These are phyloP conservation scores for Leishmania braziliensis DNA, from an alignment of 208 protist species.

Conservation along the genomic window DNA sequence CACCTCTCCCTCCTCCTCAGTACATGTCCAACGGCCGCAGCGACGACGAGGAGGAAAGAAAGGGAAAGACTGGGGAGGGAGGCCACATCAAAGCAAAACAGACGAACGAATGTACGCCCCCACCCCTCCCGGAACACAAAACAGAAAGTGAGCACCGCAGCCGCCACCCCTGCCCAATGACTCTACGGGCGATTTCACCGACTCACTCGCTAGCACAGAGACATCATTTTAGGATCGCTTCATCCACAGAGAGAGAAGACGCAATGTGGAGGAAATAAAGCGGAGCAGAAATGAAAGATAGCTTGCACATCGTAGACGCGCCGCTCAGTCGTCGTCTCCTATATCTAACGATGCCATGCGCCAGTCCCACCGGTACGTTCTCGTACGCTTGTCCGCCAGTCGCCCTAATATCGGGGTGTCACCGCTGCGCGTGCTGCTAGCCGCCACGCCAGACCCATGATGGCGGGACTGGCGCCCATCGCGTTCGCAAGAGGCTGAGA, in stretches of 20 bases:
- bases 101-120: background rate
- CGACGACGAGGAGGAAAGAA: background rate
- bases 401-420: slow-evolving; percentile 33
- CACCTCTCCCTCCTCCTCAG: background rate
- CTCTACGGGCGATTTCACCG: background rate
- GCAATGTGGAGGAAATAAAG: background rate
- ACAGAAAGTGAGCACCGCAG: background rate
- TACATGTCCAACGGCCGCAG: background rate
- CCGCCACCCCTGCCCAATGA: background rate
- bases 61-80: background rate
- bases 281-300: no score
- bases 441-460: background rate
- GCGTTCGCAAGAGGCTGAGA: background rate
- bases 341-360: slow-evolving; percentile 32
- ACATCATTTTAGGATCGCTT: background rate
- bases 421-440: slow-evolving; percentile 38
- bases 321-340: slow-evolving; percentile 35
- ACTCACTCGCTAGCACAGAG: background rate
- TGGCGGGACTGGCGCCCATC: slow-evolving; percentile 8
- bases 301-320: background rate
- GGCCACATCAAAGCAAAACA: slow-evolving; percentile 17
- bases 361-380: slow-evolving; percentile 57
- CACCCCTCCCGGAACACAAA: background rate
- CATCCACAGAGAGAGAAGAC: background rate
- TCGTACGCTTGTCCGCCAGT: slow-evolving; percentile 19